These are phyloP conservation scores for Mucor sp. DNA, from an alignment of 371 early-diverging fungal species.

Conservation along the genomic window DNA sequence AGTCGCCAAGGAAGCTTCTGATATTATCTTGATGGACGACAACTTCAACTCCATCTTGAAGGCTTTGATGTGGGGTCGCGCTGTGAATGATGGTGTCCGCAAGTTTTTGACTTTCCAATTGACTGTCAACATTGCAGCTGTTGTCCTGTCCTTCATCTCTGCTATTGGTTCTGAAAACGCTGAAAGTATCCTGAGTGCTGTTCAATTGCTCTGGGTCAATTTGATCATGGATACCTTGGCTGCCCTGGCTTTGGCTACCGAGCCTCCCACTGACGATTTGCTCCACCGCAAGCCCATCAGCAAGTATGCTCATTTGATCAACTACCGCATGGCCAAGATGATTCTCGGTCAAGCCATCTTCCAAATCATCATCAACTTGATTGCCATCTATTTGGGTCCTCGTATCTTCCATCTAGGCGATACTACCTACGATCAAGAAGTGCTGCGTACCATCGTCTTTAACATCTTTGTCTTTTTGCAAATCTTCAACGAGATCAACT, in stretches of 20 bases:
- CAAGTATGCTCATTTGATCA: constrained; percentile 82
- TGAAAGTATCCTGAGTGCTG: constrained; percentile 95
- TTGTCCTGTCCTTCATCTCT: constrained; percentile 85
- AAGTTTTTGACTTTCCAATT: constrained; percentile 98
- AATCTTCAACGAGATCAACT: constrained; percentile 92
- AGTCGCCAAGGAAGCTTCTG: constrained; percentile 95
- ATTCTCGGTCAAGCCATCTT: constrained; percentile 87
- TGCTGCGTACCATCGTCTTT: constrained; percentile 86
- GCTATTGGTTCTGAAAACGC: constrained; percentile 91
- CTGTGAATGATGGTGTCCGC: constrained; percentile 92
- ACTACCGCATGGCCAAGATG: constrained; percentile 89
- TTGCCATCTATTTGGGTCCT: constrained; percentile 63
- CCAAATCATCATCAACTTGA: constrained; percentile 74
- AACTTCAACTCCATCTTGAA: constrained; percentile 92
- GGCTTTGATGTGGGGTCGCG: constrained; percentile 93
- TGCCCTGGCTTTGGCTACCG: constrained; percentile 96
- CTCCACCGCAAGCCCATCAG: constrained; percentile 81
- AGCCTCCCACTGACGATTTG: constrained; percentile 90
- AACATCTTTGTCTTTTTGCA: constrained; percentile 96
- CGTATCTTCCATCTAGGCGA: constrained; percentile 65
- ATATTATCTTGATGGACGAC: constrained; percentile 95
- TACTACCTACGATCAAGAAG: constrained; percentile 38
- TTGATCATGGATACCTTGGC: constrained; percentile 98
- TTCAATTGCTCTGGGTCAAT: constrained; percentile 98
- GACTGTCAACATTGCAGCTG: constrained; percentile 92